Conservation (phyloP, 768 basidiomycete genomes). For the Leccinum pellstonianum region DNA sequence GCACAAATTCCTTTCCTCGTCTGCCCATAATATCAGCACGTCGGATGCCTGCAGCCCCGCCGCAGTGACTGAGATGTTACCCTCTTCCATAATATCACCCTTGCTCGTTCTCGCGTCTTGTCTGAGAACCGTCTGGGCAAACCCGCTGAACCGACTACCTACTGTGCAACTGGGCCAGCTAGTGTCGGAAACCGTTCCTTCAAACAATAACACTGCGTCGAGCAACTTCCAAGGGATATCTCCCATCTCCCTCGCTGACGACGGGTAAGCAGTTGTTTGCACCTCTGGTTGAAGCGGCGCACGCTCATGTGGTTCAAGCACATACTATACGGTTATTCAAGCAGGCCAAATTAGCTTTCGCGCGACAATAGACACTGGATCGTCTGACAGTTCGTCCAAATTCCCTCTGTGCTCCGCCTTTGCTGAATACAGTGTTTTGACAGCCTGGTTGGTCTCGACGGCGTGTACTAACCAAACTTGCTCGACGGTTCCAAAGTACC, state of each 20-base stretch:
- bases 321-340: conserved; percentile 63
- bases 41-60: conserved; percentile 21
- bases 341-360: conserved; percentile 65
- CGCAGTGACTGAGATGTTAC: conserved; percentile 19
- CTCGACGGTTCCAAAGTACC: conserved; percentile 63
- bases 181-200: conserved; percentile 13
- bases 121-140: conserved; percentile 10
- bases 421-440: conserved; percentile 22
- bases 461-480: conserved; percentile 57
- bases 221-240: conserved; percentile 42
- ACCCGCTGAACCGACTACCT: conserved; percentile 3
- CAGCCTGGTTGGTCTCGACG: conserved; percentile 71
- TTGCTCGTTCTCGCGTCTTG: conserved; percentile 12
- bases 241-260: conserved; percentile 43
- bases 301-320: conserved; percentile 39
- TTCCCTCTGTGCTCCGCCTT: background rate
- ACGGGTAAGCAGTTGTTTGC: conserved; percentile 46
- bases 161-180: conserved; percentile 13
- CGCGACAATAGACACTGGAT: conserved; percentile 72
- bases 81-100: background rate
- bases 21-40: background rate
- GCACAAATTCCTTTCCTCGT: background rate
- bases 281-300: background rate
- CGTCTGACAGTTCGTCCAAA: conserved; percentile 33
- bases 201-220: conserved; percentile 18